phyloP scores from a whole-genome alignment of 352 stramenopile species.

The Phytophthora fragariae region DNA sequence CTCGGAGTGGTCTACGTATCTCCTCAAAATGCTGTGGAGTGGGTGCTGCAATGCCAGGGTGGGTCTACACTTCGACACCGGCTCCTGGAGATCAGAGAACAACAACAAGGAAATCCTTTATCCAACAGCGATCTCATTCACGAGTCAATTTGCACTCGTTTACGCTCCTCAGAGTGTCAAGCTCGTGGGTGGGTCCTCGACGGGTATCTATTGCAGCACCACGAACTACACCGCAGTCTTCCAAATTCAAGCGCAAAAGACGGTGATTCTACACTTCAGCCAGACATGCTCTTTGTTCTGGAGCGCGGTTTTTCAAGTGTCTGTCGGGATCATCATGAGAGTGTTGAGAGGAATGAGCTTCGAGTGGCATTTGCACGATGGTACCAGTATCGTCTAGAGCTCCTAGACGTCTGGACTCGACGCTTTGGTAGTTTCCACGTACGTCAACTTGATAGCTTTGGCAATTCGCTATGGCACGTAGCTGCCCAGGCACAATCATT shows the following conservation, averaged over 20 bases:
- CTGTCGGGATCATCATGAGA: constrained; percentile 33
- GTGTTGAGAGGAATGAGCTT: constrained; percentile 23
- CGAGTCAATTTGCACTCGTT: constrained; percentile 49
- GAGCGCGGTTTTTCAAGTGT: constrained; percentile 42
- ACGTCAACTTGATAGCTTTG: constrained; percentile 46
- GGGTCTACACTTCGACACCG: constrained; percentile 37
- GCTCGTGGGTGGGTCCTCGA: constrained; percentile 70
- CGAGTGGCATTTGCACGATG: constrained; percentile 41
- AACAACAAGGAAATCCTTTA: constrained; percentile 17
- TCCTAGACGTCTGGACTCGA: constrained; percentile 54
- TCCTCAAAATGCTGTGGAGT: constrained; percentile 52
- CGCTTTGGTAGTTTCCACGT: constrained; percentile 61
- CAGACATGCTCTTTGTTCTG: constrained; percentile 60
- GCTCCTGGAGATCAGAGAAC: constrained; percentile 15
- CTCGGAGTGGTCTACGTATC: constrained; percentile 62
- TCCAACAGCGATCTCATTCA: constrained; percentile 36
- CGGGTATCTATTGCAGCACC: constrained; percentile 46
- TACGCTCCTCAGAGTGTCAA: constrained; percentile 70
- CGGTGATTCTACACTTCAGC: constrained; percentile 36
- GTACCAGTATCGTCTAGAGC: constrained; percentile 55
- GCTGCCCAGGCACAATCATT: constrained; percentile 31
- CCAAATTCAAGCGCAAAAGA: neutral
- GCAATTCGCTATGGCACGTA: constrained; percentile 58
- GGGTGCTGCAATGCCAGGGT: constrained; percentile 66
- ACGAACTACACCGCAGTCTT: constrained; percentile 47